phyloP scores from a whole-genome alignment of 345 rosid genomes.

The Kandelia obovata region DNA sequence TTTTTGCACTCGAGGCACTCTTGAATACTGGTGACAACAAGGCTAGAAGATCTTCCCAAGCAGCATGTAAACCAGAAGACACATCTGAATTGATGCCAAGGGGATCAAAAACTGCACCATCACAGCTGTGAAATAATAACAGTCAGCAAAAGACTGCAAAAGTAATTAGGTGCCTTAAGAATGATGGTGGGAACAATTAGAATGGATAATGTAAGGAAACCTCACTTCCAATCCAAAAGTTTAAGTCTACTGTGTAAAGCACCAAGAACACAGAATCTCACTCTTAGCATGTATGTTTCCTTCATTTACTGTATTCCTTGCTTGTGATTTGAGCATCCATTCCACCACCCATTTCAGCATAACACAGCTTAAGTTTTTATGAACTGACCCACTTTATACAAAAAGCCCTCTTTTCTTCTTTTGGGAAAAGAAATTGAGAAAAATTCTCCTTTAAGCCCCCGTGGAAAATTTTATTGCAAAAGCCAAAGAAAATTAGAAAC shows the following conservation, averaged over 20 bases:
- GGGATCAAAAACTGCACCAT: constrained; percentile 69
- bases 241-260: background rate
- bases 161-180: constrained; percentile 12
- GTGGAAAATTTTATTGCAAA: no score
- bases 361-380: no score
- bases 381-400: no score
- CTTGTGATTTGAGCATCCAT: no score
- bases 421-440: no score
- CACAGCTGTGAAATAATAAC: constrained; percentile 42
- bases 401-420: no score
- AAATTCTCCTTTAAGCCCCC: no score
- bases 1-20: constrained; percentile 59
- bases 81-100: constrained; percentile 63
- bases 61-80: constrained; percentile 39
- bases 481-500: no score
- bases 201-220: background rate
- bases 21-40: constrained; percentile 51
- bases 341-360: no score
- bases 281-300: background rate
- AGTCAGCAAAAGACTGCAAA: constrained; percentile 33
- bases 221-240: background rate
- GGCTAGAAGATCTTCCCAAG: constrained; percentile 56
- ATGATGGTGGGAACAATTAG: constrained; percentile 4
- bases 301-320: no score
- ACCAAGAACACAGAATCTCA: background rate